A percentile compares a stretch with the other conserved stretches of the same genome.
Evolutionary conservation across 1,139 yeast species (phyloP).

Genomic region (Keqinozyma sinolaborantium): DNA sequence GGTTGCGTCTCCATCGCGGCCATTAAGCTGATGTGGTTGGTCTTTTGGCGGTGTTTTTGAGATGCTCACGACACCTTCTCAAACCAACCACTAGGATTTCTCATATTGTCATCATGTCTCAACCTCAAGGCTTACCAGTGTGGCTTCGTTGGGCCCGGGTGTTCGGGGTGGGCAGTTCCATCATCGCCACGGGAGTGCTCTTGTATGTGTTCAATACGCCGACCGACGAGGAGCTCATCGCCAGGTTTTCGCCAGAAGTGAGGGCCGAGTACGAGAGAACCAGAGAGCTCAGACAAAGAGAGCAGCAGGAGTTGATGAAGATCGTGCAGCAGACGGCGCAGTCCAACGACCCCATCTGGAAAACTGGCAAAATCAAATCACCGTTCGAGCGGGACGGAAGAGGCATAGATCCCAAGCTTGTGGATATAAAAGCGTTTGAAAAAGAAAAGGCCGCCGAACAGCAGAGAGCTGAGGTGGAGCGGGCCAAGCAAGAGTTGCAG

Average conservation of each 20-base stretch:
- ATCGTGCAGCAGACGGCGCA: conserved; percentile 59
- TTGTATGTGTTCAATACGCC: conserved; percentile 74
- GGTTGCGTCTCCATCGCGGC: too few relatives aligned
- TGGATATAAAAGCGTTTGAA: conserved; percentile 44
- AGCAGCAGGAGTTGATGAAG: conserved; percentile 63
- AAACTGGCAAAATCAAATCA: conserved; percentile 62
- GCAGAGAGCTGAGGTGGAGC: conserved; percentile 38
- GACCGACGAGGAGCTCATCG: conserved; percentile 74
- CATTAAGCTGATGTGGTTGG: too few relatives aligned
- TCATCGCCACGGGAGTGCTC: conserved; percentile 65
- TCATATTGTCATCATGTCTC: conserved; percentile 5
- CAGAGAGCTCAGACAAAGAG: conserved; percentile 57
- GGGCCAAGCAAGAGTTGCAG: conserved; percentile 26
- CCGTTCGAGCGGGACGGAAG: conserved; percentile 54
- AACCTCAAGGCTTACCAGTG: conserved; percentile 26
- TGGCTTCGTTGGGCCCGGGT: conserved; percentile 62
- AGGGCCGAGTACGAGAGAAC: conserved; percentile 72
- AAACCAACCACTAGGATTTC: conserved; percentile 10
- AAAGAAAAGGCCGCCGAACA: conserved; percentile 43
- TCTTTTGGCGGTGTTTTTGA: too few relatives aligned
- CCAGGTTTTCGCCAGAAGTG: conserved; percentile 76
- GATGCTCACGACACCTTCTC: conserved; percentile 2
- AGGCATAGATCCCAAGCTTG: conserved; percentile 34
- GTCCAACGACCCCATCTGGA: conserved; percentile 78
- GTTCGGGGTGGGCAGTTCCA: conserved; percentile 53